Conservation (phyloP, 345 rosid species). For the Noccaea bulbosa region DNA sequence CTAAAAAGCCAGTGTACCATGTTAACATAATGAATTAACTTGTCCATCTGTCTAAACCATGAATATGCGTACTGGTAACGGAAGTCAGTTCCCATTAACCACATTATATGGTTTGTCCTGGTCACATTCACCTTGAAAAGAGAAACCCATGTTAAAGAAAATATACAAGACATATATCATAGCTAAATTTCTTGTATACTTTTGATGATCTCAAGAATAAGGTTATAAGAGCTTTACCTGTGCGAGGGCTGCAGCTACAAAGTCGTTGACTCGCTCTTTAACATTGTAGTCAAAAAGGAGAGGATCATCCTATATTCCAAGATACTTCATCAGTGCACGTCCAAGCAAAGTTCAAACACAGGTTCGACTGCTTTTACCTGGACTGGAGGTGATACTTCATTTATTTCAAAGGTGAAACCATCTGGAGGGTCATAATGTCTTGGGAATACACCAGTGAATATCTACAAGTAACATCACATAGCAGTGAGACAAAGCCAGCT, state of each 20-base stretch:
- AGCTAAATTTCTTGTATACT: neutral
- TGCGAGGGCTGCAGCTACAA: slow-evolving; percentile 83
- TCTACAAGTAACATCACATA: slow-evolving; percentile 48
- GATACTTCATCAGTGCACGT: slow-evolving; percentile 35
- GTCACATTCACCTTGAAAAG: slow-evolving; percentile 80
- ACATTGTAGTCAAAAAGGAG: slow-evolving; percentile 85
- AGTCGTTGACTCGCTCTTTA: slow-evolving; percentile 85
- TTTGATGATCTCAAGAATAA: neutral
- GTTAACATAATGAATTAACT: slow-evolving; percentile 93
- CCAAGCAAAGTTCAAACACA: slow-evolving; percentile 25
- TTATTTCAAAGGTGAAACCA: slow-evolving; percentile 83
- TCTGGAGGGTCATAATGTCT: slow-evolving; percentile 95
- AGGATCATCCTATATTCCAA: slow-evolving; percentile 67
- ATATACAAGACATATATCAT: too few relatives aligned
- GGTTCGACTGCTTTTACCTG: slow-evolving; percentile 58
- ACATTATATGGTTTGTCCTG: slow-evolving; percentile 90
- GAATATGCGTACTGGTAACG: slow-evolving; percentile 93
- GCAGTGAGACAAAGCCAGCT: slow-evolving; percentile 23
- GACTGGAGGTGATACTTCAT: slow-evolving; percentile 83
- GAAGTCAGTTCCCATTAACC: slow-evolving; percentile 96
- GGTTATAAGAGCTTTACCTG: slow-evolving; percentile 52
- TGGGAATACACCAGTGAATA: slow-evolving; percentile 91
- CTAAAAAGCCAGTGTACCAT: slow-evolving; percentile 50
- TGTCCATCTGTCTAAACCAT: slow-evolving; percentile 98
- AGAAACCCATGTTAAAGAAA: slow-evolving; percentile 10